Base-by-base conservation (phyloP, 345 rosid genomes). In the Angophora floribunda region DNA sequence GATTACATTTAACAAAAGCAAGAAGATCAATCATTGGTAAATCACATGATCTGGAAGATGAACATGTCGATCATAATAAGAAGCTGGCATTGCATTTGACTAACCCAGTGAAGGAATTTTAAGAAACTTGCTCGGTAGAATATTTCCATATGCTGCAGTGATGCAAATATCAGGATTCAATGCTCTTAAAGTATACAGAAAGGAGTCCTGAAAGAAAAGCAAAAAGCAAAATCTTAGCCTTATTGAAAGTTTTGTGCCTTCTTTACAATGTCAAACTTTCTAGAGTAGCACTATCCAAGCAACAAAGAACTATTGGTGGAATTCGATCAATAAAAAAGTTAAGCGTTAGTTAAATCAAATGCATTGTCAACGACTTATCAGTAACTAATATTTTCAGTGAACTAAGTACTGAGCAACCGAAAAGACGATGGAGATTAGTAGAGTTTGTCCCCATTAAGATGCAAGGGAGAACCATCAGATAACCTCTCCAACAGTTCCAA, bases 71-170 rank as follows among this genome's bases (percentile, higher is more conserved):
- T 36, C 82, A 19, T 11, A 36, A 75, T 36, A 75, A 75, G 26
- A 36, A 36, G 82, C 49, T 36, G 7, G 47, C 85, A 88, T 59
- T 52, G 63, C 52, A 82, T 86, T 86, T 79, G 67, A 94, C 98
- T 89, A 91, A 98, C 99, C 99, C 86, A 92, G 91, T 63, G 92
- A 53, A 45, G 98, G 99, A 92, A 97, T 93, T 14, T 93, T 94
- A 87, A 98, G 98, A 90, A 98, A 98, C 92, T 94, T 95, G 82
- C 93, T 92, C 8, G 98, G 99, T 90, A 98, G 93, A 53, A 98
- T 97, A 89, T 97, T 98, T 87, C 99, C 99, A 92, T 98, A 97
- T 53, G 99, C 99, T 51, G 98, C 97, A n/a, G 98, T 97, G 85
- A 97, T 86, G 91, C 99, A 98, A 91, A 98, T 95, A 89, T 97